Conservation (phyloP, 2,329 filamentous ascomycete species). For the Canariomyces notabilis region DNA sequence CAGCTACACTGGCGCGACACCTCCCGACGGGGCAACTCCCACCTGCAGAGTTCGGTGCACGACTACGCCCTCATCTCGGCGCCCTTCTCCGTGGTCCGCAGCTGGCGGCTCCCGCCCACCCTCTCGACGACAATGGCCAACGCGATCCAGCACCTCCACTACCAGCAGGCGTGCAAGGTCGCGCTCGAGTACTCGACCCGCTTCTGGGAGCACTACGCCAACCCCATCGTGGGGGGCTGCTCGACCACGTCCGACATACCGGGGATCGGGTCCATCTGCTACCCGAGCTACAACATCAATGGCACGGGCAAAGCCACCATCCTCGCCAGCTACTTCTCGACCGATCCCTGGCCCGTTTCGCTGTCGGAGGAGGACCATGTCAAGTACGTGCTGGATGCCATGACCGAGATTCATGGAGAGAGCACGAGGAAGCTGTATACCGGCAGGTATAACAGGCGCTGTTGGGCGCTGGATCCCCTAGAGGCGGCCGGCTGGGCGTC, state of each 20-base stretch:
- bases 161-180: constrained; percentile 49
- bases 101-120: constrained; percentile 47
- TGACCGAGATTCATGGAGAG: constrained; percentile 62
- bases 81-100: constrained; percentile 59
- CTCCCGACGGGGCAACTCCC: constrained; percentile 27
- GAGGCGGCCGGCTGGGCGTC: constrained; percentile 58
- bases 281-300: constrained; percentile 63
- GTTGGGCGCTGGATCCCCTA: constrained; percentile 60
- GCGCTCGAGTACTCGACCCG: constrained; percentile 64
- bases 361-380: constrained; percentile 57
- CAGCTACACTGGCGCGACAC: constrained; percentile 48
- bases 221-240: constrained; percentile 60
- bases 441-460: constrained; percentile 58
- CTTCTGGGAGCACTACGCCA: constrained; percentile 49
- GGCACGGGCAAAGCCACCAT: constrained; percentile 57
- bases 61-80: constrained; percentile 64
- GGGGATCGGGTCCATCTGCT: constrained; percentile 58
- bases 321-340: constrained; percentile 54
- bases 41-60: constrained; percentile 41
- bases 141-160: constrained; percentile 44
- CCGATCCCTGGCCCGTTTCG: constrained; percentile 33
- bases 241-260: constrained; percentile 51
- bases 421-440: constrained; percentile 58
- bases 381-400: constrained; percentile 57
- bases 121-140: constrained; percentile 40